Evolutionary conservation across 2,329 filamentous ascomycete species (phyloP).

Genomic region (Ophiostoma angusticollis): DNA sequence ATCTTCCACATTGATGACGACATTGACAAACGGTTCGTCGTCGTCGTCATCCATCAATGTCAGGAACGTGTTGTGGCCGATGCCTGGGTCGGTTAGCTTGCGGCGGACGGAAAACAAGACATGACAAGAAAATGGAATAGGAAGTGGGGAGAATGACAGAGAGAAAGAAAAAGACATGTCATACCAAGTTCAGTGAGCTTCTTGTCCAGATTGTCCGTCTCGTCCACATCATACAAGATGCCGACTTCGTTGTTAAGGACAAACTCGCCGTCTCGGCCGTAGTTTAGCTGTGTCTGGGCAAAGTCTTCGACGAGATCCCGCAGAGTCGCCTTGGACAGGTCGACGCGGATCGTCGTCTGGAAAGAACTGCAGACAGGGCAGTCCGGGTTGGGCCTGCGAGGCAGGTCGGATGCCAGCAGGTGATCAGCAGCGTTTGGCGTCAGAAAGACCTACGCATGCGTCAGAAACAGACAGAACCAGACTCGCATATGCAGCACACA

Average conservation of each 20-base stretch:
- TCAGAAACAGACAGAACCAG: conserved; percentile 1
- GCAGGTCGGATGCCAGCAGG: conserved; percentile 44
- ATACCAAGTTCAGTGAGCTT: conserved; percentile 63
- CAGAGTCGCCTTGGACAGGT: conserved; percentile 60
- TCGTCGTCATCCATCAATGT: conserved; percentile 78
- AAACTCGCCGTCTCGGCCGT: conserved; percentile 59
- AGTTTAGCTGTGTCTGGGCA: conserved; percentile 57
- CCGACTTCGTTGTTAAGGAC: conserved; percentile 61
- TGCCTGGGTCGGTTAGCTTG: conserved; percentile 31
- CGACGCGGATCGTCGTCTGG: conserved; percentile 53
- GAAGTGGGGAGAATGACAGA: neutral
- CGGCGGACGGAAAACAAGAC: conserved; percentile 5
- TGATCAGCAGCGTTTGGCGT: conserved; percentile 50
- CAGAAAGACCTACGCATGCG: conserved; percentile 52
- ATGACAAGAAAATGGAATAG: conserved; percentile 7
- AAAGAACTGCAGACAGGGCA: conserved; percentile 75
- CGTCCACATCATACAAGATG: conserved; percentile 79
- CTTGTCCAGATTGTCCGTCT: conserved; percentile 73
- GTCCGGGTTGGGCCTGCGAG: conserved; percentile 57
- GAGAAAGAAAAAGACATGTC: conserved; percentile 12
- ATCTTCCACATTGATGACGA: conserved; percentile 58
- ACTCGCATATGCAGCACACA: neutral
- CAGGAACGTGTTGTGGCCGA: conserved; percentile 62
- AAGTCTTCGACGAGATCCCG: conserved; percentile 67
- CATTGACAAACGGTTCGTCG: conserved; percentile 60